Evolutionary conservation across 140 eudicot genomes (phyloP).

Genomic region (Anethum foeniculum): DNA sequence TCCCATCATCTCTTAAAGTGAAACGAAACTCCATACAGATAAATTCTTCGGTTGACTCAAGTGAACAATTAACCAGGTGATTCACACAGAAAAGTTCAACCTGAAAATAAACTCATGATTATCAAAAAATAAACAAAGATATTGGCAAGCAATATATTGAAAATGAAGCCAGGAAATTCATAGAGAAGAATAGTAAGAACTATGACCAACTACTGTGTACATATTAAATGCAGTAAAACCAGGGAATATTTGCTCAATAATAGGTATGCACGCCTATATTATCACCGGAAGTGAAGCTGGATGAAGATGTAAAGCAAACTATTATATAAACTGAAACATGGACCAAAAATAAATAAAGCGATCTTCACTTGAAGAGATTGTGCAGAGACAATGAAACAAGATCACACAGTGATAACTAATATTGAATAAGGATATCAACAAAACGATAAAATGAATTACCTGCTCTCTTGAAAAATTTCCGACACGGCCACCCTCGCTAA

Average conservation of each 20-base stretch:
- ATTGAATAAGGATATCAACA: neutral
- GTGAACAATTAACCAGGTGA: conserved; percentile 89
- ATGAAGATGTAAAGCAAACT: neutral
- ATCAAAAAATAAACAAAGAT: conserved; percentile 7
- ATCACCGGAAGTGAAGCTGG: neutral
- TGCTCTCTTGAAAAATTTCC: conserved; percentile 94
- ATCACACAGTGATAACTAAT: neutral
- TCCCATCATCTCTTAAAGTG: conserved; percentile 83
- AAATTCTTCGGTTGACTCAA: conserved; percentile 96
- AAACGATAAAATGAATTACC: conserved; percentile 27
- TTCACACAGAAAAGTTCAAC: conserved; percentile 97
- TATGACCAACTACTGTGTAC: neutral
- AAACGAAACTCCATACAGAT: conserved; percentile 99
- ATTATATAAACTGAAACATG: neutral
- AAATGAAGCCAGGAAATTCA: neutral
- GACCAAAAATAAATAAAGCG: neutral
- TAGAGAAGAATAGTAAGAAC: neutral
- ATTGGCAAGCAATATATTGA: neutral
- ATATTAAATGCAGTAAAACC: neutral
- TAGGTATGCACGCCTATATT: neutral
- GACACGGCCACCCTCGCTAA: conserved; percentile 99
- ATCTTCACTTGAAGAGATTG: neutral
- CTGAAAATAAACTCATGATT: conserved; percentile 27
- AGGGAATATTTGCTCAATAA: neutral
- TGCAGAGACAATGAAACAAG: neutral